These are phyloP conservation scores for Endocalyx cinctus DNA, from an alignment of 2,329 filamentous ascomycete genomes.

Conservation along the genomic window DNA sequence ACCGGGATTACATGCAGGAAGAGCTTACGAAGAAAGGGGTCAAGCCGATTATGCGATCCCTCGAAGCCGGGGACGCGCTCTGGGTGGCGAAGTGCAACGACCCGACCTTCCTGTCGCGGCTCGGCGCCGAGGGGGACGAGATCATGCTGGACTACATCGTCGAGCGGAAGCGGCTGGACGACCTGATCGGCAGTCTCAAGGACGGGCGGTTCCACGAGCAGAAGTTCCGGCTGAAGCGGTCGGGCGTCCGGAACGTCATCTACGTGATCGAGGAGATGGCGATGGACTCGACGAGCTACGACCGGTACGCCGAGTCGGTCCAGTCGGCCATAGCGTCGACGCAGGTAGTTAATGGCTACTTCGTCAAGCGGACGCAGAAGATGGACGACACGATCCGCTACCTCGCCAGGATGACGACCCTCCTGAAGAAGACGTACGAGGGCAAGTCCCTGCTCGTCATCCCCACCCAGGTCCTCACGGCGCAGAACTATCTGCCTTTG, in stretches of 20 bases:
- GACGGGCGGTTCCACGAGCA: conserved; percentile 81
- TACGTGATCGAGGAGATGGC: conserved; percentile 74
- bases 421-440: conserved; percentile 64
- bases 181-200: conserved; percentile 75
- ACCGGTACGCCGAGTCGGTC: conserved; percentile 62
- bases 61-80: conserved; percentile 71
- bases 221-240: conserved; percentile 71
- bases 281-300: conserved; percentile 49
- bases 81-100: conserved; percentile 75
- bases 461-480: conserved; percentile 58
- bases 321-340: conserved; percentile 71
- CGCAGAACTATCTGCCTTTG: conserved; percentile 61
- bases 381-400: conserved; percentile 77
- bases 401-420: conserved; percentile 64
- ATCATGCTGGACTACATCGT: conserved; percentile 76
- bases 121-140: conserved; percentile 62
- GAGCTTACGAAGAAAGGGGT: conserved; percentile 65
- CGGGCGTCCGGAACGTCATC: conserved; percentile 69
- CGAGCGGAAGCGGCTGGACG: conserved; percentile 75
- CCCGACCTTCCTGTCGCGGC: conserved; percentile 46
- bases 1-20: conserved; percentile 72
- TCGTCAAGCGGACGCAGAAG: conserved; percentile 69
- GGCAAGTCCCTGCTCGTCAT: conserved; percentile 55
- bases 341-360: conserved; percentile 74
- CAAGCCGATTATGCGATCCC: conserved; percentile 59